Conservation (phyloP, 495 filamentous ascomycete species). For the Chaetomium fimeti region DNA sequence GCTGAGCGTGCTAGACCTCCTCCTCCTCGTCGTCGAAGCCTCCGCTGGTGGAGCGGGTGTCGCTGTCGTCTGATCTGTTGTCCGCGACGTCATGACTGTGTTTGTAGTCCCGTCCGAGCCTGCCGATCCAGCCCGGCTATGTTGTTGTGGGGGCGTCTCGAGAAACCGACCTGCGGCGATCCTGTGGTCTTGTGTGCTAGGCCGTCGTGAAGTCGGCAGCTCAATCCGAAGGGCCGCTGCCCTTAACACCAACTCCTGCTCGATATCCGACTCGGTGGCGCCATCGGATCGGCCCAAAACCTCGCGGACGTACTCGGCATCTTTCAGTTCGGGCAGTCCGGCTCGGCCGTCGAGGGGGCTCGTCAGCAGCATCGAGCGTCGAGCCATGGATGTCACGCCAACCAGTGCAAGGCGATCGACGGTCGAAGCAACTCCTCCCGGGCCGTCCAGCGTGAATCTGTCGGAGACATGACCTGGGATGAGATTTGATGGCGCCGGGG, state of each 20-base stretch:
- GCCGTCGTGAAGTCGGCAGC: constrained; percentile 24
- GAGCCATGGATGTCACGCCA: constrained; percentile 18
- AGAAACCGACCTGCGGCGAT: neutral
- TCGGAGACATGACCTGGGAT: constrained; percentile 25
- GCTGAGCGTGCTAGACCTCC: constrained; percentile 43
- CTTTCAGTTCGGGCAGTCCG: constrained; percentile 40
- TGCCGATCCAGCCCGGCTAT: constrained; percentile 27
- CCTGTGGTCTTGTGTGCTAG: neutral
- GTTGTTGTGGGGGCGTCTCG: constrained; percentile 35
- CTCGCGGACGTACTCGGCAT: constrained; percentile 44
- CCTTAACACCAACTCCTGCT: constrained; percentile 39
- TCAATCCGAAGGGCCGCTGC: constrained; percentile 47
- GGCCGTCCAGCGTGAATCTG: constrained; percentile 12
- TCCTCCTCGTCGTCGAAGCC: constrained; percentile 35
- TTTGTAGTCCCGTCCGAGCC: constrained; percentile 23
- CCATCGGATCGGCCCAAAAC: constrained; percentile 44
- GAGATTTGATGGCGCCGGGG: neutral
- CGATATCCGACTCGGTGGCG: constrained; percentile 42
- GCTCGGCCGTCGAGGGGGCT: constrained; percentile 6
- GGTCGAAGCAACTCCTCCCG: constrained; percentile 3
- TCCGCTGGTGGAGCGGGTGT: constrained; percentile 30
- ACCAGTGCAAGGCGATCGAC: neutral
- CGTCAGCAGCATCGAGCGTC: constrained; percentile 22
- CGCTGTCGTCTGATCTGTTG: constrained; percentile 24
- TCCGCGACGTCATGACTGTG: constrained; percentile 20